Percentiles rank a stretch among this genome's conserved stretches.
Conservation (phyloP, 352 stramenopile species). For the Detonula confervacea region DNA sequence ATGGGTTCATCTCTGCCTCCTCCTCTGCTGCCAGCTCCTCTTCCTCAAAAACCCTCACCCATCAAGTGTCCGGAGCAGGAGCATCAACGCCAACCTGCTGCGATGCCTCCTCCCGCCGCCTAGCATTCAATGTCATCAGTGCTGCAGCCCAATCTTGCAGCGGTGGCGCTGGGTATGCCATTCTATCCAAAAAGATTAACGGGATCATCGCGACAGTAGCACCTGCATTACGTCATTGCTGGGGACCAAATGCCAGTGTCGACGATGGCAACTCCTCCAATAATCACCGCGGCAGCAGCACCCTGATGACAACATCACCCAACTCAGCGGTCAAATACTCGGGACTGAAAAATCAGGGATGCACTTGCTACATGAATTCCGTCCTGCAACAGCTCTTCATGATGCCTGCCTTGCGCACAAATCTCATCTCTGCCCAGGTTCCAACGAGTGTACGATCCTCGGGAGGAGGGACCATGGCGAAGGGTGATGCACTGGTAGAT, state of each 20-base stretch:
- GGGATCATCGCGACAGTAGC: conserved; percentile 72
- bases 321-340: conserved; percentile 62
- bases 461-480: conserved; percentile 78
- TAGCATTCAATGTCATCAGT: conserved; percentile 78
- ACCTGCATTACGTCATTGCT: conserved; percentile 76
- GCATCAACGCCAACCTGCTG: conserved; percentile 84
- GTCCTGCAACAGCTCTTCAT: conserved; percentile 96
- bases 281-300: no score
- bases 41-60: no score
- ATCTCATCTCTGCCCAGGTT: conserved; percentile 74
- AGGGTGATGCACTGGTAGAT: conserved; percentile 87
- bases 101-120: conserved; percentile 74
- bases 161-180: conserved; percentile 66
- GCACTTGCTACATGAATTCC: conserved; percentile 99
- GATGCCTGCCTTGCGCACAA: conserved; percentile 84
- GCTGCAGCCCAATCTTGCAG: conserved; percentile 69
- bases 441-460: conserved; percentile 82
- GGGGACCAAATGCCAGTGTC: conserved; percentile 60
- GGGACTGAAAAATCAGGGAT: conserved; percentile 97
- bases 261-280: no score
- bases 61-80: no score
- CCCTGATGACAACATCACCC: conserved; percentile 32
- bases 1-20: conserved; percentile 80
- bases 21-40: conserved; percentile 50
- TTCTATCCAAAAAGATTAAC: conserved; percentile 72